A percentile compares a stretch with the other conserved stretches of the same genome.
Evolutionary conservation across 257 asterid genomes (phyloP).

Genomic region (Ophiorrhiza pumila): DNA sequence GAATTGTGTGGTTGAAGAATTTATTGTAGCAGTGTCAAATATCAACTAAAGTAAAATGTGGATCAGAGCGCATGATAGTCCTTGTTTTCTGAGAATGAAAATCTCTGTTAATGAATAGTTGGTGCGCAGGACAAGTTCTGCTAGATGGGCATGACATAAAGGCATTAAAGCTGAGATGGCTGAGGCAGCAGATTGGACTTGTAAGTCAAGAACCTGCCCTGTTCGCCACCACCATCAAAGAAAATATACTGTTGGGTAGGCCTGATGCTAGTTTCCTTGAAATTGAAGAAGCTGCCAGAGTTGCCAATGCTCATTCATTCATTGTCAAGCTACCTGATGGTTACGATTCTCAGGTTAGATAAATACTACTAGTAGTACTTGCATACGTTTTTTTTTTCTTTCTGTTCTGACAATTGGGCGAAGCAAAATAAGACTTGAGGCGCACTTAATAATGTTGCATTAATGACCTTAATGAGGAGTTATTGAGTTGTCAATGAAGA

Average conservation of each 20-base stretch:
- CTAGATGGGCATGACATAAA: constrained; percentile 76
- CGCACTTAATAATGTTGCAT: constrained; percentile 2
- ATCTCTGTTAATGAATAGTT: constrained; percentile 30
- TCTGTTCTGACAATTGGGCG: background rate
- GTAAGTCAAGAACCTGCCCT: constrained; percentile 95
- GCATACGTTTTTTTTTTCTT: background rate
- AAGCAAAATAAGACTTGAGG: background rate
- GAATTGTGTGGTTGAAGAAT: background rate
- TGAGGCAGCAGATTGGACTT: constrained; percentile 81
- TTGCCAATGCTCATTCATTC: constrained; percentile 81
- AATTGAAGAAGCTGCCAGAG: constrained; percentile 83
- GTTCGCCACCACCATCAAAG: constrained; percentile 80
- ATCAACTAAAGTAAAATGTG: constrained; percentile 1
- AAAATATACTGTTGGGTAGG: constrained; percentile 72
- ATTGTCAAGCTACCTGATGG: constrained; percentile 77
- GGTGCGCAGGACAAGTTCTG: constrained; percentile 61
- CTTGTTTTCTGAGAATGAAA: constrained; percentile 11
- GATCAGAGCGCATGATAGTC: constrained; percentile 13
- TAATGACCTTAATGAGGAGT: constrained; percentile 3
- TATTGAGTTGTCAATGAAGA: background rate
- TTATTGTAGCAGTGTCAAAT: constrained; percentile 5
- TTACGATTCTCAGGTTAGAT: constrained; percentile 71
- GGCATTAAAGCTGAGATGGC: constrained; percentile 65
- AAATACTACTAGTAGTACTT: background rate
- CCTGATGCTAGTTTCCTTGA: constrained; percentile 58